Evolutionary conservation across 73 alveolate species (phyloP), one percentile per base, ranked within the genome.

Genomic region (Effrenium voratum): DNA sequence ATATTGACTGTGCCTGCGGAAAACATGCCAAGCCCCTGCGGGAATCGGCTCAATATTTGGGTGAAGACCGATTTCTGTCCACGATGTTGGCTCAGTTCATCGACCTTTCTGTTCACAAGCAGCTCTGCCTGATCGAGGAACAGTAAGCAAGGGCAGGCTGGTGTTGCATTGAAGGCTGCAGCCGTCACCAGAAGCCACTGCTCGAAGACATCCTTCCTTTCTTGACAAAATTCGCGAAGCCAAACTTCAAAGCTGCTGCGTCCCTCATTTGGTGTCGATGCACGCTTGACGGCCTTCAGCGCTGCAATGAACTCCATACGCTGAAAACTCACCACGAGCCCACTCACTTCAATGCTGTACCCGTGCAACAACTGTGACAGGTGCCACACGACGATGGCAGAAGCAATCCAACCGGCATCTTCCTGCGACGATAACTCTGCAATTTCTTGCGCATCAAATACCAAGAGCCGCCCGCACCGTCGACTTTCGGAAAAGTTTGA

Each of bases 91-190:
- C 92, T 81, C 59, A 26, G 75, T 49, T 22, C 36, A n/a, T 49
- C 55, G 75, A 34, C 32, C 75, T 19, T 3, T 81, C 40, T 50
- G 15, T 36, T 32, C 75, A 52, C 92, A 47, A 81, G 92, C 52
- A 81, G 92, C 68, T 81, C 92, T 16, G 92, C 50, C 75, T 81
- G 92, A 81, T 81, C 92, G 75, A 81, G 47, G 75, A 49, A 32
- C 44, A 81, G 45, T 41, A 47, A 52, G 28, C 75, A 52, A 30
- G 92, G 55, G 30, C 92, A 32, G 92, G 46, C 68, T 4, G 12
- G 30, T 47, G 57, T 73, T 32, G 92, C 49, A 12, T 47, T 32
- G 55, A 82, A 82, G 66, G 92, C 92, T 49, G 92, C 68, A 19
- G 73, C 92, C 66, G 92, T 47, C 59, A 82, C 68, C 73, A 52